Conservation (phyloP, 176 grass and related monocot genomes). For the Phoenix roebelenii region DNA sequence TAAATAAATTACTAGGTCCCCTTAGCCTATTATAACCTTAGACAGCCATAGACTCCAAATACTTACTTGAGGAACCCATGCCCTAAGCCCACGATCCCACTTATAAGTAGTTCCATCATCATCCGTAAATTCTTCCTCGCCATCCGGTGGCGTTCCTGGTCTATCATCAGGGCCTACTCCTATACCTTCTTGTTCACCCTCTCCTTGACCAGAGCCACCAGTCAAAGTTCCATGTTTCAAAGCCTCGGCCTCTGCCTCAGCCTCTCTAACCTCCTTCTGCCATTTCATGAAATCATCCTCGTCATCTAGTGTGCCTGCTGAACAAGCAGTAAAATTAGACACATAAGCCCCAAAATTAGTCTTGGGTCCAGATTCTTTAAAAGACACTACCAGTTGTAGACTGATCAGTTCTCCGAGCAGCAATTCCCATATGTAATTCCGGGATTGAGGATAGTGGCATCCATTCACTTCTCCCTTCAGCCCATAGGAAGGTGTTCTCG, state of each 20-base stretch:
- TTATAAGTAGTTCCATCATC: slow-evolving; percentile 91
- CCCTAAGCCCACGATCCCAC: slow-evolving; percentile 68
- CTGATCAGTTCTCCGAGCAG: slow-evolving; percentile 14
- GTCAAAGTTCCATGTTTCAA: slow-evolving; percentile 29
- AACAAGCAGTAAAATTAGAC: slow-evolving; percentile 5
- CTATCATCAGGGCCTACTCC: slow-evolving; percentile 34
- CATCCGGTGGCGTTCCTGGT: slow-evolving; percentile 70
- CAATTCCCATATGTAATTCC: slow-evolving; percentile 35
- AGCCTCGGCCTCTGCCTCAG: slow-evolving; percentile 34
- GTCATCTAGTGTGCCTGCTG: slow-evolving; percentile 21
- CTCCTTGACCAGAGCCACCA: slow-evolving; percentile 6
- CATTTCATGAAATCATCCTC: slow-evolving; percentile 75
- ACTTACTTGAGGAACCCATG: slow-evolving; percentile 98
- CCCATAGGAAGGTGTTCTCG: slow-evolving; percentile 66
- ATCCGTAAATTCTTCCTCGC: slow-evolving; percentile 92
- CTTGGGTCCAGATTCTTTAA: no score
- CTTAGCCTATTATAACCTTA: no score
- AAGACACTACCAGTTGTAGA: slow-evolving; percentile 25
- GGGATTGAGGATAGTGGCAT: slow-evolving; percentile 49
- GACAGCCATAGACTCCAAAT: no score
- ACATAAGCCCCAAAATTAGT: neutral
- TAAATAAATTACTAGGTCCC: no score
- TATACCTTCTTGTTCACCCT: neutral
- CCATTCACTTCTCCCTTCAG: slow-evolving; percentile 75
- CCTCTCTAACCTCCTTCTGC: slow-evolving; percentile 67